These are phyloP conservation scores for Coemansia sp. DNA, from an alignment of 192 early-diverging fungal genomes.

Conservation along the genomic window DNA sequence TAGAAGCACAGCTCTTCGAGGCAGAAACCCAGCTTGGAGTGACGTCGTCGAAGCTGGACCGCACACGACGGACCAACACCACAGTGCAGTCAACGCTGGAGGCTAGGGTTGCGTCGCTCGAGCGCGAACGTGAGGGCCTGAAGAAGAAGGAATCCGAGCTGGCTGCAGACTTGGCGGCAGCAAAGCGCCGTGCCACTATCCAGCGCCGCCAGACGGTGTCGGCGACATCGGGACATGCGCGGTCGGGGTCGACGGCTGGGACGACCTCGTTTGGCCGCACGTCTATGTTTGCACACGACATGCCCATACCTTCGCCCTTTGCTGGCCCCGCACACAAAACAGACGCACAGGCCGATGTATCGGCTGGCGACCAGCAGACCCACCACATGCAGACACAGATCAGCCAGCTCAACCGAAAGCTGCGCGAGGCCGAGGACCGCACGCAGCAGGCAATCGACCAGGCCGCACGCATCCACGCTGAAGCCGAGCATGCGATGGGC, in stretches of 20 bases:
- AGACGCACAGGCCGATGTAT: background rate
- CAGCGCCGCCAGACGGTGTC: constrained; percentile 53
- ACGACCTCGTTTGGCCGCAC: constrained; percentile 6
- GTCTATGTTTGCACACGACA: constrained; percentile 31
- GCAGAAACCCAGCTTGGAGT: constrained; percentile 30
- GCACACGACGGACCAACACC: constrained; percentile 24
- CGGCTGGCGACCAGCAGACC: background rate
- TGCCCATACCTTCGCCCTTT: constrained; percentile 16
- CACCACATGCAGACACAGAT: constrained; percentile 22
- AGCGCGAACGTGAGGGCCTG: constrained; percentile 49
- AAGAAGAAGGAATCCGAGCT: constrained; percentile 38
- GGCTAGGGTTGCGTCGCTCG: constrained; percentile 19
- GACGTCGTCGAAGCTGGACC: constrained; percentile 24
- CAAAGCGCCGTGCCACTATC: constrained; percentile 36
- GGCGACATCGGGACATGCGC: constrained; percentile 12
- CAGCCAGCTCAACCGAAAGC: constrained; percentile 32
- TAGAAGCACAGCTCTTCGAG: constrained; percentile 45
- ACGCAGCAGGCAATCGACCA: constrained; percentile 30
- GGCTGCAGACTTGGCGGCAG: constrained; percentile 34
- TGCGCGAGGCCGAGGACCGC: constrained; percentile 37
- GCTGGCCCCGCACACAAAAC: background rate
- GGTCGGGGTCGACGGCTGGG: constrained; percentile 13
- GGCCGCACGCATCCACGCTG: constrained; percentile 23
- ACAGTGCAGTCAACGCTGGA: constrained; percentile 22
- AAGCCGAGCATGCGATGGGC: constrained; percentile 27